Evolutionary conservation across 805 yeast species (phyloP), one percentile per base, ranked within the genome.

Genomic region (Kodamaea lidongshanica): DNA sequence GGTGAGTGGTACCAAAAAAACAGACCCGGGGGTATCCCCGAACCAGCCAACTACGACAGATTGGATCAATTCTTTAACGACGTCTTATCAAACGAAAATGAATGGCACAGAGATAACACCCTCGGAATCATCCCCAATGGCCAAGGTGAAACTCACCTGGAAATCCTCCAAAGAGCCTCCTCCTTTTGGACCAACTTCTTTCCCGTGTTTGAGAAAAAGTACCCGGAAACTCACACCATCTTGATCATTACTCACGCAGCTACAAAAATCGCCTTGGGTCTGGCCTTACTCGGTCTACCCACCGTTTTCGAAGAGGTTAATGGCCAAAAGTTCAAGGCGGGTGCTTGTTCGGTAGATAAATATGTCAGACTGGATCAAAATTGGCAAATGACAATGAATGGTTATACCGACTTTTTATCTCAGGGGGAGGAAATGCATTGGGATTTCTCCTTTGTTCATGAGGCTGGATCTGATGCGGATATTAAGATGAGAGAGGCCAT

Each of bases 171-270:
- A 4, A 69, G 98, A 39, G 73, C 83, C 39, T 40, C 51, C 13
- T 23, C 33, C 6, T 80, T 85, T 36, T 62, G 88, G 67, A 39
- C 51, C 0, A 48, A 48, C 19, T 75, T 89, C 42, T 54, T 85
- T 2, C 73, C 78, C 2, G 63, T 58, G 29, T 64, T 84, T 31
- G 80, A 79, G 39, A 35, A 46, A 6, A 58, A 67, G 36, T 70
- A 58, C 44, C 94, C 95, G 0, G 59, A 74, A 2, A 61, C 75
- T 18, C 74, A 77, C 20, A 64, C 76, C 0, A 61, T 92, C 6
- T 45, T 92, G 13, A 58, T 89, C n/a, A 77, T 85, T 16, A 77
- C 95, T 4, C 97, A 92, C 57, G 98, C 97, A 1, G 96, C 97
- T 3, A 72, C 94, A 4, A 85, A 86, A 52, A 85, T 87, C 37